Conservation (phyloP, 805 yeast species). For the Lachancea nothofagi region DNA sequence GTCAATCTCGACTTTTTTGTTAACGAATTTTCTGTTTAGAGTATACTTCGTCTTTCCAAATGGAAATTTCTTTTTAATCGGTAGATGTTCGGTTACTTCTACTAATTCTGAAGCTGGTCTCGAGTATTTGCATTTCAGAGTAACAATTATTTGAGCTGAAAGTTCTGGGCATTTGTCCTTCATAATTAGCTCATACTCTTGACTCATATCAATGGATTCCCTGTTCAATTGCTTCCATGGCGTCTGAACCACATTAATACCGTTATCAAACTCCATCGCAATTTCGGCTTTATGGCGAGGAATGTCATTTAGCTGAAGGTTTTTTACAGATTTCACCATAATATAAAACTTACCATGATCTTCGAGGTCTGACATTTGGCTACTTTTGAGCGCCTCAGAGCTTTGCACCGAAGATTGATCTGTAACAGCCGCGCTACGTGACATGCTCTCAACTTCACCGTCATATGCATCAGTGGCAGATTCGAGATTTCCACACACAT, state of each 20-base stretch:
- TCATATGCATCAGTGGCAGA: too few species aligned
- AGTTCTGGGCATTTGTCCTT: constrained; percentile 34
- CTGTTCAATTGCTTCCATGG: constrained; percentile 37
- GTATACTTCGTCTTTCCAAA: constrained; percentile 34
- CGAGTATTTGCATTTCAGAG: constrained; percentile 61
- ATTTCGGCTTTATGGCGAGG: constrained; percentile 43
- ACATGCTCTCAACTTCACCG: neutral
- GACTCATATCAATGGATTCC: constrained; percentile 40
- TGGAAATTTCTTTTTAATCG: constrained; percentile 34
- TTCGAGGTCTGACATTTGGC: constrained; percentile 3
- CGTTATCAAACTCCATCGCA: constrained; percentile 62
- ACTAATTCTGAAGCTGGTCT: constrained; percentile 42
- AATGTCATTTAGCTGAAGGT: constrained; percentile 44
- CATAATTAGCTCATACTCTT: constrained; percentile 67
- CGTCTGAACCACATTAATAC: constrained; percentile 71
- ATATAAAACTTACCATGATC: constrained; percentile 49
- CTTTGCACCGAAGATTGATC: neutral
- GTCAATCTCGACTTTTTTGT: constrained; percentile 46
- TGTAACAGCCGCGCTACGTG: neutral
- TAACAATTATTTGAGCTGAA: constrained; percentile 58
- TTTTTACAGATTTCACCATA: constrained; percentile 42
- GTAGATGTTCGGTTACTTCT: constrained; percentile 56
- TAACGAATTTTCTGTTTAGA: constrained; percentile 42
- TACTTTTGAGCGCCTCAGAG: neutral
- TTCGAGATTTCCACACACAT: neutral